Percentiles rank a stretch among this genome's conserved stretches.
Conservation (phyloP, 805 yeast genomes). For the Metschnikowia continentalis region DNA sequence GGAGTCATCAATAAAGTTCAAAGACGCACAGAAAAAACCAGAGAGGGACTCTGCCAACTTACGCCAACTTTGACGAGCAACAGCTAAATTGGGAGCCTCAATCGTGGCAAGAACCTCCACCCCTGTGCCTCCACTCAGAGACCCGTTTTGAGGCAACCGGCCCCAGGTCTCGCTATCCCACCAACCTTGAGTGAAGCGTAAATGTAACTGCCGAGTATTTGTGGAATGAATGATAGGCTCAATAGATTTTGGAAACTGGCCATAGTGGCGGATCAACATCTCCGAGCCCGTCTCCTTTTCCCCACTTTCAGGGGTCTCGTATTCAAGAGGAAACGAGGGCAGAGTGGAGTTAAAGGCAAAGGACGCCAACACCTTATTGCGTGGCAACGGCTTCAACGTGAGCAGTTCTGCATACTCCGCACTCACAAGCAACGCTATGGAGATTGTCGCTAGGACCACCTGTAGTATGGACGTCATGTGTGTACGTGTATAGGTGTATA, state of each 20-base stretch:
- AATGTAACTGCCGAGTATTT: conserved; percentile 68
- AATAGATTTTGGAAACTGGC: conserved; percentile 72
- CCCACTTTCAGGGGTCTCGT: conserved; percentile 12
- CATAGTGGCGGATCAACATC: conserved; percentile 42
- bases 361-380: conserved; percentile 63
- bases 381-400: conserved; percentile 64
- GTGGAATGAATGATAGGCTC: conserved; percentile 72
- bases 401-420: conserved; percentile 54
- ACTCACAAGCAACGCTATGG: conserved; percentile 6
- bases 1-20: conserved; percentile 79
- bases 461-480: neutral
- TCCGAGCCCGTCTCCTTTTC: neutral
- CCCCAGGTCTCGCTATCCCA: conserved; percentile 94
- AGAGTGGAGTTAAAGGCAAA: conserved; percentile 68
- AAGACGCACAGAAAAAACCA: conserved; percentile 92
- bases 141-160: conserved; percentile 66
- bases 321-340: conserved; percentile 29
- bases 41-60: conserved; percentile 70
- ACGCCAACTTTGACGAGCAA: conserved; percentile 66
- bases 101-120: conserved; percentile 89
- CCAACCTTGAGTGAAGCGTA: conserved; percentile 90
- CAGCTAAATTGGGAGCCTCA: conserved; percentile 53
- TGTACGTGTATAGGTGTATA: too few relatives aligned
- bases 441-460: conserved; percentile 1
- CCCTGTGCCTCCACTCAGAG: conserved; percentile 84